phyloP scores from a whole-genome alignment of 1,139 yeast genomes.

The Candida anutae region DNA sequence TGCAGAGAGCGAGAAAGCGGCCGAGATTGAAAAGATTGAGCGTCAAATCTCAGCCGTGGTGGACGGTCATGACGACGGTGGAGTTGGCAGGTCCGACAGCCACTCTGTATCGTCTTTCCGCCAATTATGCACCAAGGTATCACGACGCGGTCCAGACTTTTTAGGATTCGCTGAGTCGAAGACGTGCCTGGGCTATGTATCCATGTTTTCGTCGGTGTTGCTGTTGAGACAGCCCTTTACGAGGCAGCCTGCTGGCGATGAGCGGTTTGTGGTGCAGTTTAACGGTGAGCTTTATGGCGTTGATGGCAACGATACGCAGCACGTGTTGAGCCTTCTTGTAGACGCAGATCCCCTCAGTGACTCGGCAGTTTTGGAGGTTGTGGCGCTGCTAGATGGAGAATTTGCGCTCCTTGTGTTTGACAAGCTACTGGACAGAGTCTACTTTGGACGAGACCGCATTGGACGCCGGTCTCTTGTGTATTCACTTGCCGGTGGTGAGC shows the following conservation, averaged over 20 bases:
- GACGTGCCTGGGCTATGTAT: conserved; percentile 17
- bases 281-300: conserved; percentile 81
- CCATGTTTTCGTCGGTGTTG: conserved; percentile 59
- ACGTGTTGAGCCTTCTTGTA: conserved; percentile 12
- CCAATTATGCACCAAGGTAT: conserved; percentile 5
- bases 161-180: conserved; percentile 6
- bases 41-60: too few relatives aligned
- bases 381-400: conserved; percentile 60
- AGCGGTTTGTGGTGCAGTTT: conserved; percentile 47
- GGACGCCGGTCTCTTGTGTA: conserved; percentile 76
- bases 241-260: conserved; percentile 47
- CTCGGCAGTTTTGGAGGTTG: conserved; percentile 22
- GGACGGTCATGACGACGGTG: not conserved
- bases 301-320: conserved; percentile 34
- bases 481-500: conserved; percentile 16
- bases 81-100: too few relatives aligned
- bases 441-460: conserved; percentile 77
- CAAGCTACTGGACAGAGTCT: conserved; percentile 25
- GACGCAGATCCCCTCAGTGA: conserved; percentile 3
- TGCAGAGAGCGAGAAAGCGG: conserved; percentile 9
- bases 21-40: conserved; percentile 2
- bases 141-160: conserved; percentile 17
- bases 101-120: too few relatives aligned
- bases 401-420: conserved; percentile 61
- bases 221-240: conserved; percentile 75